phyloP scores from a whole-genome alignment of 306 rosid genomes.

The Cyclanthera cordifolia region DNA sequence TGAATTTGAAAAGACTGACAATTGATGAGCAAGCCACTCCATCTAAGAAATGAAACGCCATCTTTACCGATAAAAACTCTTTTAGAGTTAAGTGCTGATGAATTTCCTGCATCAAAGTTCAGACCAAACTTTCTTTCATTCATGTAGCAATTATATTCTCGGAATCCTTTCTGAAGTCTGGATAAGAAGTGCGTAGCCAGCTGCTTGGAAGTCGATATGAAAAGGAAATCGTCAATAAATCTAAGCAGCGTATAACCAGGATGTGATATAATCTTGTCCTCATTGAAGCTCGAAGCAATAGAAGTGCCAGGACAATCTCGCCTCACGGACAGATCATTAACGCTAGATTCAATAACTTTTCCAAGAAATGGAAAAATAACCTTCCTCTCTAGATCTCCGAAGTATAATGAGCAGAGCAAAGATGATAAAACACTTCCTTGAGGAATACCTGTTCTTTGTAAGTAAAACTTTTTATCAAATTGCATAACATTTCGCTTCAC shows the following conservation, averaged over 20 bases:
- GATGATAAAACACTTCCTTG: conserved; percentile 87
- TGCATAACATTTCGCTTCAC: conserved; percentile 65
- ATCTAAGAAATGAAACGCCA: conserved; percentile 50
- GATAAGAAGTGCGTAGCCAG: conserved; percentile 53
- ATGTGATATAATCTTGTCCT: conserved; percentile 17
- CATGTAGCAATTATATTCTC: conserved; percentile 75
- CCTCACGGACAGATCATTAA: conserved; percentile 6
- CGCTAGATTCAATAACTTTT: conserved; percentile 25
- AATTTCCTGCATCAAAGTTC: conserved; percentile 46
- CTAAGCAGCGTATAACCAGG: conserved; percentile 39
- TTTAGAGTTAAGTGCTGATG: conserved; percentile 24
- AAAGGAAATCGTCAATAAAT: conserved; percentile 64
- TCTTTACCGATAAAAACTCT: conserved; percentile 41
- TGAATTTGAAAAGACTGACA: conserved; percentile 64
- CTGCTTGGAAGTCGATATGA: conserved; percentile 65
- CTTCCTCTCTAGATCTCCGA: conserved; percentile 59
- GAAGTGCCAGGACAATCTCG: conserved; percentile 7
- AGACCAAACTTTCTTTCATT: conserved; percentile 56
- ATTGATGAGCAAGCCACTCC: conserved; percentile 90
- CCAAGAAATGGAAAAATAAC: conserved; percentile 62
- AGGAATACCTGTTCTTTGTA: conserved; percentile 74
- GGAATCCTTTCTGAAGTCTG: conserved; percentile 68
- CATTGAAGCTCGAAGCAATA: conserved; percentile 14
- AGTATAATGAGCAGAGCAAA: conserved; percentile 71
- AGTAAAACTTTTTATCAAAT: conserved; percentile 54